Evolutionary conservation across 176 grass and related monocot species (phyloP).

Genomic region (Carex cristatella): DNA sequence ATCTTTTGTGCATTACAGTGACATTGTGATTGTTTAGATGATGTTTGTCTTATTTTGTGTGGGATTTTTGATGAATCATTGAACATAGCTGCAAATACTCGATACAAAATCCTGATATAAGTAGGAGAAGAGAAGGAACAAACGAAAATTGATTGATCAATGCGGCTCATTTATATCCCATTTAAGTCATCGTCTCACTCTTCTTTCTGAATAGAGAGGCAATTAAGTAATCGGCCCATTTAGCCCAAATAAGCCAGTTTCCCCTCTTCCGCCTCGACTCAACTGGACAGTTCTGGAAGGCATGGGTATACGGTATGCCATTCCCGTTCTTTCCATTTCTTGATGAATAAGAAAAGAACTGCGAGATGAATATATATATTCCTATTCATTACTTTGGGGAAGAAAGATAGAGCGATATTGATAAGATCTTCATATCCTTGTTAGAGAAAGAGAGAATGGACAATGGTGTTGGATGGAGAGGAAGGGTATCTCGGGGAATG

Average conservation of each 20-base stretch:
- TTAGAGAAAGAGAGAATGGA: not conserved
- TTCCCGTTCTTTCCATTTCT: not conserved
- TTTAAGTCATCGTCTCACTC: no score
- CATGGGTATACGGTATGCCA: not conserved
- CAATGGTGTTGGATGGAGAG: not conserved
- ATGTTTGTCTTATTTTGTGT: not conserved
- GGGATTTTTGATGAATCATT: not conserved
- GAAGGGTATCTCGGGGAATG: conserved; percentile 36
- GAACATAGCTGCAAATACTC: not conserved
- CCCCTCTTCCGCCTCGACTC: not conserved
- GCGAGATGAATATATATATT: not conserved
- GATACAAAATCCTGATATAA: no score
- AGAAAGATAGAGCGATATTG: not conserved
- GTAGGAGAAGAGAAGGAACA: not conserved
- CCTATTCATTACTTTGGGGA: not conserved
- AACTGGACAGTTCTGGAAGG: not conserved
- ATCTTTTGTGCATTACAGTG: not conserved
- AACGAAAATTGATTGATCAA: not conserved
- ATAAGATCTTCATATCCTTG: not conserved
- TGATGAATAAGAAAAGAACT: conserved; percentile 1
- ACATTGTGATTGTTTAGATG: not conserved
- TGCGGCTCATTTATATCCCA: not conserved
- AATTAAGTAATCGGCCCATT: not conserved
- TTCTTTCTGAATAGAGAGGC: no score
- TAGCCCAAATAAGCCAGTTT: not conserved